Conservation (phyloP, 257 asterid genomes). For the Cruciata laevipes region DNA sequence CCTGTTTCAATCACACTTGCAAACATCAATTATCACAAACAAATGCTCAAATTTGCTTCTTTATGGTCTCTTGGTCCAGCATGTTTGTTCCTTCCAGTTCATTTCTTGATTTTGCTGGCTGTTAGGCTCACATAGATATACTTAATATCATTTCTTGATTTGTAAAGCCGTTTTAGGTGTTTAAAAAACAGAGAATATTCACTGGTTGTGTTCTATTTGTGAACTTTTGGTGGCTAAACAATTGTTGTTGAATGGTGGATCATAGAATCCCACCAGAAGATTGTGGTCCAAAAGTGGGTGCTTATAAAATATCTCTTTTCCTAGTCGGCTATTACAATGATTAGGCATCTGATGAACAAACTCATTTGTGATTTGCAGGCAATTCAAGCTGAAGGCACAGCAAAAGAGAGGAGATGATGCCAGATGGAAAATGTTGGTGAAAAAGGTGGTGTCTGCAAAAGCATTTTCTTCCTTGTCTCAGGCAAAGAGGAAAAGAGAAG, state of each 20-base stretch:
- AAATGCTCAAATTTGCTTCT: not conserved
- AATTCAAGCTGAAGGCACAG: conserved; percentile 55
- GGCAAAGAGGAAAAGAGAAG: conserved; percentile 56
- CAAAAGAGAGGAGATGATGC: conserved; percentile 35
- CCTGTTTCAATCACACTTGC: not conserved
- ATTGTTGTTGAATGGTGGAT: not conserved
- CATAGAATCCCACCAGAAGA: not conserved
- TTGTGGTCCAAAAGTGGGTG: conserved; percentile 1
- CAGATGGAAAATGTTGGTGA: conserved; percentile 62
- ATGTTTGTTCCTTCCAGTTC: not conserved
- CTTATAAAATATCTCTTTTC: not conserved
- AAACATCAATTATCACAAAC: not conserved
- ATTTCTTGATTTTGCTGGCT: not conserved
- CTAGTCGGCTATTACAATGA: not conserved
- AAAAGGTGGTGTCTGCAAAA: conserved; percentile 59
- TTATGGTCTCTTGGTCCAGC: conserved; percentile 10
- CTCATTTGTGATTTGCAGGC: conserved; percentile 30
- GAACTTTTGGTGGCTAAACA: not conserved
- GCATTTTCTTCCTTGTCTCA: conserved; percentile 52
- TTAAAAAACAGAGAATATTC: not conserved
- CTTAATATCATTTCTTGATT: too few relatives aligned
- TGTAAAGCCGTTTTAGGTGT: too few relatives aligned
- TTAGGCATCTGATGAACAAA: not conserved
- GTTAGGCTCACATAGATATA: not conserved
- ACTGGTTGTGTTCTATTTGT: not conserved